Conservation (phyloP, 192 early-diverging fungal species). For the Dimargaris xerosporica region DNA sequence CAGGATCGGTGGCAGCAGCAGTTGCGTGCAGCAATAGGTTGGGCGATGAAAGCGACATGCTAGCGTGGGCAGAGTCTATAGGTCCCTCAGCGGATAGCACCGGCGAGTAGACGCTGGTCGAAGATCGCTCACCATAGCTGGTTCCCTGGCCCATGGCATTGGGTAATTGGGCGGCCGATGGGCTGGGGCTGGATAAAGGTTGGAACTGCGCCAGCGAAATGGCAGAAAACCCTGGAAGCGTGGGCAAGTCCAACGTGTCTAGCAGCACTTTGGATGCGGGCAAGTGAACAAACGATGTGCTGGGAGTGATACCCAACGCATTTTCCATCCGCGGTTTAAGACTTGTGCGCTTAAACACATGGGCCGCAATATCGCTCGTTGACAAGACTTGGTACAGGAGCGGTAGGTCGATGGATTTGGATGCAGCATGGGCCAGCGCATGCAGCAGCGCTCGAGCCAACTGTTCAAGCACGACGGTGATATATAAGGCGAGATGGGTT, state of each 20-base stretch:
- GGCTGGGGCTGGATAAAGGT: not conserved
- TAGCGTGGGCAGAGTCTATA: too few species aligned
- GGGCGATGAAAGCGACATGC: too few species aligned
- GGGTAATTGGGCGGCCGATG: not conserved
- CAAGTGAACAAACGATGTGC: not conserved
- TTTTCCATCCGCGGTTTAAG: not conserved
- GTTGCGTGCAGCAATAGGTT: too few species aligned
- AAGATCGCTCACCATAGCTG: not conserved
- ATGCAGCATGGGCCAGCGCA: not conserved
- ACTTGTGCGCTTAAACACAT: not conserved
- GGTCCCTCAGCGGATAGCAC: not conserved
- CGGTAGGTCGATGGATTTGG: not conserved
- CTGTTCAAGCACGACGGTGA: not conserved
- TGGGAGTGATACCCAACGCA: not conserved
- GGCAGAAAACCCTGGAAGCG: not conserved
- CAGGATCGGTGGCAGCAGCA: too few species aligned
- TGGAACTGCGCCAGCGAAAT: not conserved
- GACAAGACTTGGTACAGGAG: not conserved
- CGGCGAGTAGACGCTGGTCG: not conserved
- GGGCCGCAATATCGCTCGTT: not conserved
- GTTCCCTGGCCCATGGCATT: not conserved
- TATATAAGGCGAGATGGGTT: not conserved
- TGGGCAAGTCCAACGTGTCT: not conserved
- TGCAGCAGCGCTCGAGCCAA: not conserved
- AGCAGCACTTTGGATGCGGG: not conserved